phyloP scores from a whole-genome alignment of 2,329 filamentous ascomycete species.

The Chaetomium strumarium region DNA sequence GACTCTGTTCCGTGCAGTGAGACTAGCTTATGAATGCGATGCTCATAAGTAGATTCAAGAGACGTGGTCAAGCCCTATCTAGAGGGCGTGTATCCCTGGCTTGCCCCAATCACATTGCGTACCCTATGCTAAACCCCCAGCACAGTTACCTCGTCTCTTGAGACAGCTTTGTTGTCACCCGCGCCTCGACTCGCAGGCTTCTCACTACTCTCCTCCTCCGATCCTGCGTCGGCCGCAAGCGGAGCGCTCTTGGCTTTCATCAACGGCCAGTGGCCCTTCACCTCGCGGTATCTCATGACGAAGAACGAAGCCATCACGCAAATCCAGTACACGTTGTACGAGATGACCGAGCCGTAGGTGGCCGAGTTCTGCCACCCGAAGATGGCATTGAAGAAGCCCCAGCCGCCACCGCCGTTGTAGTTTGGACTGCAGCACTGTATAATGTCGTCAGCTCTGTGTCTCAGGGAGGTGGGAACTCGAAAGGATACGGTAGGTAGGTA shows the following conservation, averaged over 20 bases:
- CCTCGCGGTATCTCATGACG: constrained; percentile 61
- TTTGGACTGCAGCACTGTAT: constrained; percentile 70
- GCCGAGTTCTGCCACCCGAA: constrained; percentile 86
- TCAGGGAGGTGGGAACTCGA: too few species aligned
- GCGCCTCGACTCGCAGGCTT: neutral
- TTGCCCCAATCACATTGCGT: neutral
- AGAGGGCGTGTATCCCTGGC: neutral
- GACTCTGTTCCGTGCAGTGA: too few species aligned
- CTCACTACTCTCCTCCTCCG: neutral
- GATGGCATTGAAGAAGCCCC: constrained; percentile 82
- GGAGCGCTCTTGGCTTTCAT: constrained; percentile 26
- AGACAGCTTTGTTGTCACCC: neutral
- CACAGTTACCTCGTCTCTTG: neutral
- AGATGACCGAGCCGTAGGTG: constrained; percentile 79
- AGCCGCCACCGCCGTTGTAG: constrained; percentile 67
- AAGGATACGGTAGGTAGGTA: too few species aligned
- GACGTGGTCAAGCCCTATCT: neutral
- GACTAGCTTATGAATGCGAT: too few species aligned
- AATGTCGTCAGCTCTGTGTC: neutral
- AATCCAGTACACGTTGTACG: constrained; percentile 86
- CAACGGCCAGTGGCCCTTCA: constrained; percentile 45
- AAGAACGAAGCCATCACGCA: constrained; percentile 60
- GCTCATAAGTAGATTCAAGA: neutral
- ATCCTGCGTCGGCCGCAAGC: neutral
- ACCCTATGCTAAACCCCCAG: neutral